Conservation (phyloP, 2,329 filamentous ascomycete species). For the Monosporascus sp. region DNA sequence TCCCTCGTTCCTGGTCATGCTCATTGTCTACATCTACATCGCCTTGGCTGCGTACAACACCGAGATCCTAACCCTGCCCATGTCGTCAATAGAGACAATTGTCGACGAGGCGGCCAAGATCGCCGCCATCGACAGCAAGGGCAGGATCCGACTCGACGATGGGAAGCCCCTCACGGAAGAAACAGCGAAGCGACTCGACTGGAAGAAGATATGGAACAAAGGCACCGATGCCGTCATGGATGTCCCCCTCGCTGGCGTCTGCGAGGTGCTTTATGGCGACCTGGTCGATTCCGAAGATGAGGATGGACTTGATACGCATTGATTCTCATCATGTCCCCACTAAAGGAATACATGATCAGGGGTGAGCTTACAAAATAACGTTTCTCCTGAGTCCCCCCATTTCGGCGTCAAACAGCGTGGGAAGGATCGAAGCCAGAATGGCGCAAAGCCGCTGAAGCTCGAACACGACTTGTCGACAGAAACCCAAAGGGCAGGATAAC, state of each 20-base stretch:
- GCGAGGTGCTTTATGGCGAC: constrained; percentile 84
- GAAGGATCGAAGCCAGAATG: too few relatives aligned
- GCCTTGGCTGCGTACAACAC: constrained; percentile 89
- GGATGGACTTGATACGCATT: constrained; percentile 7
- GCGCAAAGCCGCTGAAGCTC: too few relatives aligned
- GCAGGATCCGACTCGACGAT: constrained; percentile 39
- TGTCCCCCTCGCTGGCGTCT: constrained; percentile 89
- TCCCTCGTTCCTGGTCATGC: constrained; percentile 83
- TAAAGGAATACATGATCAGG: not conserved
- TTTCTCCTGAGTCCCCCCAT: not conserved
- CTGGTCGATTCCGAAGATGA: constrained; percentile 15
- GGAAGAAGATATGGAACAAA: constrained; percentile 81
- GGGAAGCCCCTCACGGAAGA: constrained; percentile 31
- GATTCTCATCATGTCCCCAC: not conserved
- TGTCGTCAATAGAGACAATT: constrained; percentile 78
- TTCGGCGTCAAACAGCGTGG: not conserved
- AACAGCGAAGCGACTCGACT: constrained; percentile 46
- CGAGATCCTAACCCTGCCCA: constrained; percentile 75
- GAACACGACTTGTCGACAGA: too few relatives aligned
- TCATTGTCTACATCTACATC: constrained; percentile 87
- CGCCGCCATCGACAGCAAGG: constrained; percentile 72
- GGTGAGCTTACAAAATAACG: not conserved
- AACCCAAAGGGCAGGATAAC: too few relatives aligned
- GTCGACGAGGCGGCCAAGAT: constrained; percentile 87
- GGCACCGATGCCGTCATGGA: constrained; percentile 98